Percentiles rank a stretch among this genome's conserved stretches.
These are phyloP conservation scores for Sclerotinia spermophila DNA, from an alignment of 2,329 filamentous ascomycete genomes.

Conservation along the genomic window DNA sequence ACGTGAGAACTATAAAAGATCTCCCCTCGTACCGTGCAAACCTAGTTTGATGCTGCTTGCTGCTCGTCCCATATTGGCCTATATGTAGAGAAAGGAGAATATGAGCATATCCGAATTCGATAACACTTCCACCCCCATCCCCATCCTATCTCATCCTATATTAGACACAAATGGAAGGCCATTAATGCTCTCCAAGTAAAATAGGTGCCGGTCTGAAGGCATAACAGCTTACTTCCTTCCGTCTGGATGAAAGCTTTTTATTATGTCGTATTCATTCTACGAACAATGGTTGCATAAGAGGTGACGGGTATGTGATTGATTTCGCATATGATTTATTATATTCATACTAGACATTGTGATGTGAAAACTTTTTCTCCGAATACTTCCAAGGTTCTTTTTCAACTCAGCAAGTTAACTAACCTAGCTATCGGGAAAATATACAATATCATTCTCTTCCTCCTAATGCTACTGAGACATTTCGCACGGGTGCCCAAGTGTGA, in stretches of 20 bases:
- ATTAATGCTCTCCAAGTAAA: not conserved
- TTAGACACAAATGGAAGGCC: not conserved
- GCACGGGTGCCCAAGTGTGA: slow-evolving; percentile 9
- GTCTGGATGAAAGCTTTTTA: not conserved
- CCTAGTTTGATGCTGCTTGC: slow-evolving; percentile 6
- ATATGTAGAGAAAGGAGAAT: not conserved
- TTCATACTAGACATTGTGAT: not conserved
- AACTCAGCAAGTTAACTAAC: not conserved
- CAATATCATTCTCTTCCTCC: not conserved
- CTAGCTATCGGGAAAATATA: not conserved
- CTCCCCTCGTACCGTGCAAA: slow-evolving; percentile 9
- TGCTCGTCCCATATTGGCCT: no score
- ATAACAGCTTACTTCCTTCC: slow-evolving; percentile 1
- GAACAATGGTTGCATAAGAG: slow-evolving; percentile 5
- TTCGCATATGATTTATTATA: slow-evolving; percentile 11
- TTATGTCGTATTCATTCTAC: slow-evolving; percentile 15
- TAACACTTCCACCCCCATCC: not conserved
- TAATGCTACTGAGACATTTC: not conserved
- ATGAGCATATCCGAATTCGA: not conserved
- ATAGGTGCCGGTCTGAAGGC: not conserved
- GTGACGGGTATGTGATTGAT: slow-evolving; percentile 12
- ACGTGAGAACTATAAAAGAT: slow-evolving; percentile 11
- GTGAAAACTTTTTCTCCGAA: slow-evolving; percentile 1
- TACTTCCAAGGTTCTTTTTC: not conserved
- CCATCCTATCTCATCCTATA: not conserved